Base-by-base conservation (phyloP, 2,329 filamentous ascomycete species). In the Arthroderma uncinatum region DNA sequence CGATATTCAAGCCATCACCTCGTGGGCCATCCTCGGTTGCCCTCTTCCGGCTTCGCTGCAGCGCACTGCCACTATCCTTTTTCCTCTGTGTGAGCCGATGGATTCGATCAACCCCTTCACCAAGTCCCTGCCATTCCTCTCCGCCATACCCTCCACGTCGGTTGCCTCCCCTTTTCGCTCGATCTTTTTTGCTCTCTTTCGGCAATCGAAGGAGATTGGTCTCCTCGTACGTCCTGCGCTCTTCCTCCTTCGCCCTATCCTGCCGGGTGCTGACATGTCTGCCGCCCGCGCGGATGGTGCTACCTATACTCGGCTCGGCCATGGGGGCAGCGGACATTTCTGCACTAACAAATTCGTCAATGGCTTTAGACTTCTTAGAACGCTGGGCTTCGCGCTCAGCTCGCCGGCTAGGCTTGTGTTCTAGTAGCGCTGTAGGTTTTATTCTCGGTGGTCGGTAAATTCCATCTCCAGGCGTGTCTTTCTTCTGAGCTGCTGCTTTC, bases 381-480 rank as follows among this genome's bases (percentile, higher is more conserved):
- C 81, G 78, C 42, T 82, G 81, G 2, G 83, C 78, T 30, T 75
- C 72, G 61, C 83, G 83, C 60, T 85, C 82, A 58, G 83, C 78
- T n/a, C 59, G 60, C 53, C 80, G 78, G 16, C 77, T 80, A 0
- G 83, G 82, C 5, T 70, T 67, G 4, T 73, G 69, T 2, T 64
- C 71, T 7, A 89, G 87, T 83, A 97, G 92, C 9, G 87, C 78
- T 1, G 88, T 90, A 0, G 92, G 88, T 59, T 89, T 88, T 65
- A 96, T 91, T 67, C 85, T 86, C 21, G 93, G 93, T 10, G 93
- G 90, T 23, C 84, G 82, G 76, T 98, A 98, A 57, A 96, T 82
- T 37, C 89, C 90, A 53, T 85, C 81, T 10, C 62, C 65, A 6
- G 71, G 66, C 37, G 72, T 68, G 16, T 65, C 64, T 37, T 61